Base-by-base conservation (phyloP, 345 rosid genomes). In the Xanthoceras sorbifolium region DNA sequence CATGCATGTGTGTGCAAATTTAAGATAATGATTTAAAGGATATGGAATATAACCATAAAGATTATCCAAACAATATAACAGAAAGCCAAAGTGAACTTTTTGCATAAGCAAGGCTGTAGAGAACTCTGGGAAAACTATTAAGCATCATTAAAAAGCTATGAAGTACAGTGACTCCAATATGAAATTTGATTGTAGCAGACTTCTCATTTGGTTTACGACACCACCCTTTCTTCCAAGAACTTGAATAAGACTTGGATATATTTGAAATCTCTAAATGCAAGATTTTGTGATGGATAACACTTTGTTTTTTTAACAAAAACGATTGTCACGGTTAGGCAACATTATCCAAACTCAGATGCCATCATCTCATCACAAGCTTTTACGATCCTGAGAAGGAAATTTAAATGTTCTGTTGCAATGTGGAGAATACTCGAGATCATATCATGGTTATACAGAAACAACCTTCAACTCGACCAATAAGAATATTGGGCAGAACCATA, bases 141-240 rank as follows among this genome's bases (percentile, higher is more conserved):
- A 25, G 64, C 11, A 69, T 26, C 50, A 34, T 8, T 25, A 26
- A 28, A 69, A 67, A 29, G 36, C 63, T 17, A 22, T 8, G 54
- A 64, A 28, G 38, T 48, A 52, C 46, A 67, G 66, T n/a, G 55
- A 34, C 28, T 36, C 34, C 50, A 57, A 64, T 38, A 42, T 50
- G 7, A 22, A 65, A 60, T 54, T 60, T 31, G 61, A 32, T 26
- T 18, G 36, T 11, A 34, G 57, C 11, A 6, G 46, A 46, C 71
- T 74, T 74, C 22, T 71, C 32, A 76, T 54, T 26, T 31, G 20
- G 48, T 20, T 52, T 64, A 23, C 46, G 70, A 36, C 46, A 66
- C 9, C 29, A 26, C 72, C 28, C 8, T 60, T 59, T 69, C 32
- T 10, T 62, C 59, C 31, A 73, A 23, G 60, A 44, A 73, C 29